phyloP scores from a whole-genome alignment of 2,329 filamentous ascomycete genomes.

The Claviceps arundinis region DNA sequence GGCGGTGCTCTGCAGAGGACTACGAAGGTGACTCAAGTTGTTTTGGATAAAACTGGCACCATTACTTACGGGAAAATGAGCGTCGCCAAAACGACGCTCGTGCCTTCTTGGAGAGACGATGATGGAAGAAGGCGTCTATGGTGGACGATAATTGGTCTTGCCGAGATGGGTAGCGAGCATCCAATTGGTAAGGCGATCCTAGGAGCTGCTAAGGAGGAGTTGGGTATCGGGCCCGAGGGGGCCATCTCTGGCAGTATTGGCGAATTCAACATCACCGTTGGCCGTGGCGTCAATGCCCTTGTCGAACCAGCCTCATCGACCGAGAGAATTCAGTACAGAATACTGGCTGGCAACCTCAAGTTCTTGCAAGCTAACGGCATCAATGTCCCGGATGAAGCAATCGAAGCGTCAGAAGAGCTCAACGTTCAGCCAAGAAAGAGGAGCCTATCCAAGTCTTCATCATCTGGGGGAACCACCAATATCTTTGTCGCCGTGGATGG shows the following conservation, averaged over 20 bases:
- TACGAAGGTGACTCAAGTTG: slow-evolving; percentile 78
- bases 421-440: slow-evolving; percentile 30
- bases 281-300: slow-evolving; percentile 68
- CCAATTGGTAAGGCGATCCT: slow-evolving; percentile 87
- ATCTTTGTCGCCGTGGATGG: slow-evolving; percentile 85
- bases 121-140: slow-evolving; percentile 62
- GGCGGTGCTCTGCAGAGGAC: slow-evolving; percentile 83
- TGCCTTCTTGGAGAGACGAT: slow-evolving; percentile 53
- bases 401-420: slow-evolving; percentile 48
- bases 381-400: slow-evolving; percentile 46
- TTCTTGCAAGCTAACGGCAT: slow-evolving; percentile 65
- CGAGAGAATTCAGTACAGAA: slow-evolving; percentile 59
- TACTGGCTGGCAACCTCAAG: slow-evolving; percentile 71
- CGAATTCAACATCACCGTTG: slow-evolving; percentile 72
- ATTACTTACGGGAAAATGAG: slow-evolving; percentile 93
- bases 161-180: slow-evolving; percentile 91
- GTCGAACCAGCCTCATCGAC: slow-evolving; percentile 62
- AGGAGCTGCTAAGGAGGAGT: slow-evolving; percentile 57
- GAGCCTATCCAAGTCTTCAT: slow-evolving; percentile 15
- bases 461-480: slow-evolving; percentile 56
- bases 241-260: slow-evolving; percentile 72
- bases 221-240: slow-evolving; percentile 58
- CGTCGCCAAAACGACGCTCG: slow-evolving; percentile 59
- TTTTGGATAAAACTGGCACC: slow-evolving; percentile 93
- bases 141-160: slow-evolving; percentile 94